Conservation (phyloP, 2,329 filamentous ascomycete genomes). For the Paecilomyces niveus region DNA sequence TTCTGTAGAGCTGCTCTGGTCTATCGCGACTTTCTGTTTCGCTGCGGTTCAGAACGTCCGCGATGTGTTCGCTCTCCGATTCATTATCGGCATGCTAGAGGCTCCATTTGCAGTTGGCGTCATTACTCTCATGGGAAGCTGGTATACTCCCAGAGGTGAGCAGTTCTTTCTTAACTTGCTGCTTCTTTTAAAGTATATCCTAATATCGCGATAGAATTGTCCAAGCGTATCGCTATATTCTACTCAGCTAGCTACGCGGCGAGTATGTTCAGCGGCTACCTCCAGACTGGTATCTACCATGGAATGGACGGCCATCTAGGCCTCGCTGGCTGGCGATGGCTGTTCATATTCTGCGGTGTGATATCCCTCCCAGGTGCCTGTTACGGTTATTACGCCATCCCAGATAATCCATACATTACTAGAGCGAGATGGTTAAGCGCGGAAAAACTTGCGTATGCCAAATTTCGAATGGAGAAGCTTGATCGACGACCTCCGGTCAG, state of each 20-base stretch:
- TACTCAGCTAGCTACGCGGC: conserved; percentile 12
- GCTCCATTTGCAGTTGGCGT: conserved; percentile 13
- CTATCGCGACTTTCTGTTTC: conserved; percentile 14
- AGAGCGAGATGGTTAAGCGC: conserved; percentile 11
- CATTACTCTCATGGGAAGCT: conserved; percentile 14
- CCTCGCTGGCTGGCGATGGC: conserved; percentile 21
- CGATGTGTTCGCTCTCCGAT: conserved; percentile 14
- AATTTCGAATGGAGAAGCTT: conserved; percentile 7
- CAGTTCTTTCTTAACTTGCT: background rate
- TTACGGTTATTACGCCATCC: conserved; percentile 21
- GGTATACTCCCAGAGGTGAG: conserved; percentile 7
- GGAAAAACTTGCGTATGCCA: conserved; percentile 1
- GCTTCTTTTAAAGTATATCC: background rate
- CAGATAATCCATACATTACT: conserved; percentile 27
- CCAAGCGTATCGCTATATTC: conserved; percentile 18
- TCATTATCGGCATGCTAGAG: conserved; percentile 14
- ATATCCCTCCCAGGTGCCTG: conserved; percentile 20
- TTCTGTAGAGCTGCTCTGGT: conserved; percentile 13
- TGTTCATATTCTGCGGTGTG: conserved; percentile 24
- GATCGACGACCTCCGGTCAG: conserved; percentile 6
- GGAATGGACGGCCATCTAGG: conserved; percentile 10
- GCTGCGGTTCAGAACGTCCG: conserved; percentile 15
- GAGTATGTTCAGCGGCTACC: conserved; percentile 15
- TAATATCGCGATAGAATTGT: conserved; percentile 9
- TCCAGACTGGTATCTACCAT: conserved; percentile 14